phyloP scores from a whole-genome alignment of 2,329 filamentous ascomycete genomes.

The Chaetomium strumarium region DNA sequence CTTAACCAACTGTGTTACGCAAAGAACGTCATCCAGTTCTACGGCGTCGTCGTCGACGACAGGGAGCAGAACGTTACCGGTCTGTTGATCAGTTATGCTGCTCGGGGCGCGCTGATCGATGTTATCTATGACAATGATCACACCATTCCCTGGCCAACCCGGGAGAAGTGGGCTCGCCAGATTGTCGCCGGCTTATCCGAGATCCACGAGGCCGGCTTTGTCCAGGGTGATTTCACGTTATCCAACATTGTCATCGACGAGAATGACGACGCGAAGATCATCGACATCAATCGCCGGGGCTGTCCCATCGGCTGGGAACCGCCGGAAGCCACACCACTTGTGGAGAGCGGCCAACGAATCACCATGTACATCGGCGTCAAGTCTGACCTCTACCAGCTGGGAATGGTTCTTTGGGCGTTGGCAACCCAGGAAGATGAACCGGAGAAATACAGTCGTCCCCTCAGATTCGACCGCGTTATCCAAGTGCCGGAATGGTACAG shows the following conservation, averaged over 20 bases:
- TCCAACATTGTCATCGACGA: constrained; percentile 94
- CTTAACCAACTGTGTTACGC: constrained; percentile 71
- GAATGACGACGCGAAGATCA: constrained; percentile 84
- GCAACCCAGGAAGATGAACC: constrained; percentile 86
- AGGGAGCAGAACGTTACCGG: constrained; percentile 70
- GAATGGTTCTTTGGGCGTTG: constrained; percentile 94
- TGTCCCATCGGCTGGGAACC: constrained; percentile 98
- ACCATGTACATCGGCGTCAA: constrained; percentile 98
- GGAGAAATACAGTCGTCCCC: constrained; percentile 67
- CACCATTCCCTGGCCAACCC: constrained; percentile 59
- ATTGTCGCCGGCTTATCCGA: constrained; percentile 85
- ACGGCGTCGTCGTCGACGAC: constrained; percentile 83
- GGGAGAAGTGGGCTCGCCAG: constrained; percentile 84
- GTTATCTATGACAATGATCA: constrained; percentile 75
- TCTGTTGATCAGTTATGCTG: constrained; percentile 80
- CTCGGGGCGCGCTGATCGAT: constrained; percentile 82
- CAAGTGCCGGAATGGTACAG: constrained; percentile 76
- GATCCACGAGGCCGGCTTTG: constrained; percentile 92
- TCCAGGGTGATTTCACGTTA: constrained; percentile 94
- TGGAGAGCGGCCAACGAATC: constrained; percentile 83
- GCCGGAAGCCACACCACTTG: constrained; percentile 78
- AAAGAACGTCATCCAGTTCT: constrained; percentile 74
- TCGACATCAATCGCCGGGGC: constrained; percentile 96
- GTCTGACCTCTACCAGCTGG: constrained; percentile 90
- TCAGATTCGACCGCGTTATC: constrained; percentile 52